Conservation (phyloP, 768 basidiomycete species). For the Thelephora ganbajun region DNA sequence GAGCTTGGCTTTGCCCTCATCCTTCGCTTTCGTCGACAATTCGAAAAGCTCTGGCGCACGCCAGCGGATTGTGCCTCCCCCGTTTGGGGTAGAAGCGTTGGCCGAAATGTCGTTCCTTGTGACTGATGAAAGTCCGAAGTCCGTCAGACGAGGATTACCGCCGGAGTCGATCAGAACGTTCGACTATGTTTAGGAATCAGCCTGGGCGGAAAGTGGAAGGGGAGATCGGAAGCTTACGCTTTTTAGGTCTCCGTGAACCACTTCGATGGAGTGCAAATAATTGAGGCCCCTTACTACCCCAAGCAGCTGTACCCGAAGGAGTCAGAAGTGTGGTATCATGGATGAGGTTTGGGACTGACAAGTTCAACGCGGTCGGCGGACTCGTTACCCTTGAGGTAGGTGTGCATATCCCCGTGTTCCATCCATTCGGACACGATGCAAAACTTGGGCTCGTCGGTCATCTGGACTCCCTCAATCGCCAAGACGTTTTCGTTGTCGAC, state of each 20-base stretch:
- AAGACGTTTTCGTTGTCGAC: background rate
- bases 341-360: background rate
- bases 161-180: background rate
- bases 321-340: too few species aligned
- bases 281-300: constrained; percentile 9
- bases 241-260: constrained; percentile 14
- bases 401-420: background rate
- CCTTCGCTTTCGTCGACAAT: background rate
- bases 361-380: background rate
- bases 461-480: constrained; percentile 20
- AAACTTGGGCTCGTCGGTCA: background rate
- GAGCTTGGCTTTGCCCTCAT: too few species aligned
- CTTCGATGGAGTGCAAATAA: constrained; percentile 10
- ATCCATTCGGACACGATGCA: constrained; percentile 2
- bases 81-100: background rate
- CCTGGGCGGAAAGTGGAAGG: background rate
- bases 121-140: too few species aligned
- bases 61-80: background rate
- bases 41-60: background rate
- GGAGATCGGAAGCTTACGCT: constrained; percentile 4
- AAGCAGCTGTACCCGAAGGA: constrained; percentile 3
- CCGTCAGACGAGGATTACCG: too few species aligned
- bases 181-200: background rate
- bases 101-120: too few species aligned
- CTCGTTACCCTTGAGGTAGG: background rate